These are phyloP conservation scores for Helicostylum pulchrum DNA, from an alignment of 192 early-diverging fungal species.

Conservation along the genomic window DNA sequence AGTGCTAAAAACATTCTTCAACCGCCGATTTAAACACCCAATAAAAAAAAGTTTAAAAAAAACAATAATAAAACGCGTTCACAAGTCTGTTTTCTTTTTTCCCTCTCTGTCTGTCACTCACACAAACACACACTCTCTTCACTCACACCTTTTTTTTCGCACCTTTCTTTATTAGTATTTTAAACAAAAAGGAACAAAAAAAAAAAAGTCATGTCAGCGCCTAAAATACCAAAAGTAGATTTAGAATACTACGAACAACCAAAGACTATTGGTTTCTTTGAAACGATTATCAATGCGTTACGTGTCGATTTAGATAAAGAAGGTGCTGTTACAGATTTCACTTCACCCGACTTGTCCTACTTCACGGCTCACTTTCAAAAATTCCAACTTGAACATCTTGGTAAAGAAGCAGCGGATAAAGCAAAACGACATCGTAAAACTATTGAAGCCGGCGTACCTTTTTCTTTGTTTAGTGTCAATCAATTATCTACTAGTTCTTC, in stretches of 20 bases:
- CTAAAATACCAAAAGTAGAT: constrained; percentile 22
- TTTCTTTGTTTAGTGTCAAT: constrained; percentile 15
- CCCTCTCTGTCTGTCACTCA: too few species aligned
- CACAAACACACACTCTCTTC: neutral
- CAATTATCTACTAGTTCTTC: constrained; percentile 10
- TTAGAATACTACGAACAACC: constrained; percentile 34
- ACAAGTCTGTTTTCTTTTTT: too few species aligned
- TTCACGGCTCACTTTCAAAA: constrained; percentile 32
- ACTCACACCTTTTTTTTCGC: neutral
- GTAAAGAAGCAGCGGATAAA: constrained; percentile 12
- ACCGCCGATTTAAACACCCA: too few species aligned
- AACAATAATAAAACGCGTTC: too few species aligned
- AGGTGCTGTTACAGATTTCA: constrained; percentile 23
- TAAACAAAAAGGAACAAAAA: neutral
- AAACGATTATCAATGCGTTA: constrained; percentile 18
- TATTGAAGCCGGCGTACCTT: constrained; percentile 20
- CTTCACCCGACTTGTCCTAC: constrained; percentile 28
- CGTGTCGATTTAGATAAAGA: constrained; percentile 18
- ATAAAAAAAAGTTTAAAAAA: too few species aligned
- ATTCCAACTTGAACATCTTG: constrained; percentile 26
- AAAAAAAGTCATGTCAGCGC: constrained; percentile 7
- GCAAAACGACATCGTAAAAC: constrained; percentile 5
- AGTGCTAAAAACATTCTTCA: too few species aligned
- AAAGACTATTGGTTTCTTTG: constrained; percentile 28
- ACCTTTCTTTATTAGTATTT: neutral